Evolutionary conservation across 768 basidiomycete species (phyloP), one percentile per base, ranked within the genome.

Genomic region (Mycena crocata): DNA sequence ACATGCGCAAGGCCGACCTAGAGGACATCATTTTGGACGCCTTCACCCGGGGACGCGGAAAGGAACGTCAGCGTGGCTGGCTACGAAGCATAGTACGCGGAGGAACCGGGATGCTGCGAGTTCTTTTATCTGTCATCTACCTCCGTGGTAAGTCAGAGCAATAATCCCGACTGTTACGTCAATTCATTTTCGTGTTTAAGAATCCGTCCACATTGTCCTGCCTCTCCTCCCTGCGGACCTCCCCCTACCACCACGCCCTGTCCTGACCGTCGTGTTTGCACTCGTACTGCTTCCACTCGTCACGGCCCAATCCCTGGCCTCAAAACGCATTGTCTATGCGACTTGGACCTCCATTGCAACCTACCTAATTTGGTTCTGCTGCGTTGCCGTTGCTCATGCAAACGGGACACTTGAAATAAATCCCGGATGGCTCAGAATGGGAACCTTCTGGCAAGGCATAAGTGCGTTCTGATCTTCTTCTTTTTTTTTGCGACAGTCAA

Each of bases 11-110:
- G 75, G 82, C 84, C 34, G 87, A 91, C 66, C 75, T 89, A 39
- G 89, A 92, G 74, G 91, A 92, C 66, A 81, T 93, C 44, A 73
- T 93, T 55, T 71, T 89, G 21, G 85, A 90, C 68, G 81, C 87
- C 1, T 87, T 92, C 73, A 86, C 89, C 21, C 82, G 84, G 59
- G 85, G 85, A 30, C 79, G 80, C 70, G 85, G 84, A n/a, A 86
- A 84, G 72, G 86, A 87, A 73, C 75, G 78, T 30, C 80, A 75
- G 62, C 76, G 89, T 52, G 68, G 74, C 42, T 62, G 81, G 37
- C 76, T 91, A 23, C 81, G 89, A 50, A 75, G 71, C 35, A 46
- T 82, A 5, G 80, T 87, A n/a, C 82, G 85, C 64, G 67, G 79
- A 37, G 75, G 82, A 44, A 86, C 83, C 6, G 85, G 82, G 23